Evolutionary conservation across 148 eudicot genomes (phyloP), one percentile per base, ranked within the genome.

Genomic region (Rhododendron griersonianum): DNA sequence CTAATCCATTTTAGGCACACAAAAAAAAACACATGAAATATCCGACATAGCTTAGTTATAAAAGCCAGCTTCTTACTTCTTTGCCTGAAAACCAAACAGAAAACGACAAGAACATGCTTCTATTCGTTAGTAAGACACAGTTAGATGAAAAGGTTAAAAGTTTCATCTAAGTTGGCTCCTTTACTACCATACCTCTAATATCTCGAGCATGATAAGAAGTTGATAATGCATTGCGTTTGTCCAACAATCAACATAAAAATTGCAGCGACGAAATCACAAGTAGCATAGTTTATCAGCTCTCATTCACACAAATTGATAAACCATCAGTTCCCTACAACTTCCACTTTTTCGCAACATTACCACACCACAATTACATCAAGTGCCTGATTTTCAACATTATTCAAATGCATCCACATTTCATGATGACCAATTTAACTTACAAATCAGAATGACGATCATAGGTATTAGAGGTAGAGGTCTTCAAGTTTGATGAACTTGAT

Each of bases 381-480:
- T 5, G 23, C 47, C 25, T 39, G n/a, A 75, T 18, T 75, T 75
- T 39, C 79, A 75, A 39, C 11, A 39, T 18, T 16, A 75, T 19
- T 75, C 48, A 73, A 73, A 53, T 37, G 63, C 30, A 11, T 30
- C 65, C 0, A 18, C n/a, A n/a, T 81, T 55, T 63, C 25, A 0
- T 28, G n/a, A 30, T 25, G 14, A 23, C 47, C 16, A 28, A 30
- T 44, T 33, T 73, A 28, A 45, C 84, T 80, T 87, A 93, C 87
- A 93, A 86, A 39, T 93, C 97, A 18, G 87, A 63, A 88, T 87
- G 91, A 45, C 86, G 35, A 80, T 84, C 74, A 10, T 53, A 80
- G 45, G 79, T 21, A 86, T 83, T 87, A 75, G 53, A 77, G 74
- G 51, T 16, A 77, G 91, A 87, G 89, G 84, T 88, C 91, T 87